Evolutionary conservation across 768 basidiomycete species (phyloP), one percentile per base, ranked within the genome.

Genomic region (Xerocomus brunneocitrinus): DNA sequence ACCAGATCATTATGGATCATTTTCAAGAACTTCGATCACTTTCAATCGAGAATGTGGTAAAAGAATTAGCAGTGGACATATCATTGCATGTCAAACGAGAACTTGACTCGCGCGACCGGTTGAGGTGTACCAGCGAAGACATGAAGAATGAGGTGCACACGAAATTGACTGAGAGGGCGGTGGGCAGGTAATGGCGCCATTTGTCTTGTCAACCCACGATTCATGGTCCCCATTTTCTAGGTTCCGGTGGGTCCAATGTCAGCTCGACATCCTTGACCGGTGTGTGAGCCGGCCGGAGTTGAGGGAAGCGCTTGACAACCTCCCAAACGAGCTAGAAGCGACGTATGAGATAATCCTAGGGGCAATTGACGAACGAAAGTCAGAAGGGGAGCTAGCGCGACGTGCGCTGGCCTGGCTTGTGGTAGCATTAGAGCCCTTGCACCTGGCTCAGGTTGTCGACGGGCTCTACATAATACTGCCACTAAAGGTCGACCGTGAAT

Each of bases 201-300:
- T n/a, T 36, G 3, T 1, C 13, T 4, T 14, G 9, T 25, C 22
- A 5, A 32, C 10, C 19, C 1, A 12, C 8, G 1, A 38, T n/a
- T 45, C 8, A 50, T 5, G 4, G 3, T 3, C 8, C 27, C 27
- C 27, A 1, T 34, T 30, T 6, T 30, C n/a, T 10, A 54, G 53
- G 14, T 54, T 54, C 5, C 53, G 53, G 1, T 54, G 53, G 53
- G 41, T 49, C 8, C 48, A 49, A 8, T 54, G 53, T 5, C 54
- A 55, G 14, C 13, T 55, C 1, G 49, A 55, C 27, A 19, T 38
- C 3, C 38, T 55, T 0, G 25, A 32, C n/a, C 42, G 13, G 12
- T 55, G 54, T 25, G 1, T 16, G 1, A 30, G 30, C 12, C 1
- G 2, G n/a, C 9, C 10, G n/a, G 38, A 55, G 41, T n/a, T 55